Evolutionary conservation across 1,139 yeast genomes (phyloP).

Genomic region (Saccharomyces hybrid): DNA sequence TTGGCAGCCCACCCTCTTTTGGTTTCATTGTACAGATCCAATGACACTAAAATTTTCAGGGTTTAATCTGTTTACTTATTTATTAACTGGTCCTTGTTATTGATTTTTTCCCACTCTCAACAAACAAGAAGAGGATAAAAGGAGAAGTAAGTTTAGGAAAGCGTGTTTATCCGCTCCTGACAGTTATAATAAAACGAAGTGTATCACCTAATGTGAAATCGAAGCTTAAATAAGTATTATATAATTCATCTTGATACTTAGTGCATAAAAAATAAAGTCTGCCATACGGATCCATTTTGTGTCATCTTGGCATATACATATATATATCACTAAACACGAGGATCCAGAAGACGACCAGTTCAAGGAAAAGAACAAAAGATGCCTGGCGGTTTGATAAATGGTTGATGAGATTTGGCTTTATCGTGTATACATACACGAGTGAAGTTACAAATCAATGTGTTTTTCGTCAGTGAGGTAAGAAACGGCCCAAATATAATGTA

Average conservation of each 20-base stretch:
- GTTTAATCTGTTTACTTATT: not conserved
- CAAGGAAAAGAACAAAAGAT: too few relatives aligned
- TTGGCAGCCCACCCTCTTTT: not conserved
- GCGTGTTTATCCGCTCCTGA: not conserved
- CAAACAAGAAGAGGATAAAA: not conserved
- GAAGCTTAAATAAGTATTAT: too few relatives aligned
- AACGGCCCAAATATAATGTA: slow-evolving; percentile 29
- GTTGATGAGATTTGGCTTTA: too few relatives aligned
- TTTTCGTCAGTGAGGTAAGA: slow-evolving; percentile 24
- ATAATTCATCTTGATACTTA: too few relatives aligned
- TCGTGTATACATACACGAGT: too few relatives aligned
- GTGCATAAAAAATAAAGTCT: not conserved
- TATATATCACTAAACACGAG: not conserved
- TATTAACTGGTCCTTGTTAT: not conserved
- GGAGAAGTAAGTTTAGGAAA: not conserved
- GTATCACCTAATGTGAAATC: too few relatives aligned
- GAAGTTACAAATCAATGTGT: not conserved
- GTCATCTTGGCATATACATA: not conserved
- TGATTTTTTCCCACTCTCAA: too few relatives aligned
- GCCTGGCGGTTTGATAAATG: not conserved
- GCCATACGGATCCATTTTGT: not conserved
- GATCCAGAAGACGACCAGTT: not conserved
- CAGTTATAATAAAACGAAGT: not conserved
- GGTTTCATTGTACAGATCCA: not conserved
- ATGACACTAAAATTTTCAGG: not conserved